Base-by-base conservation (phyloP, 495 filamentous ascomycete genomes). In the Aspergillus affinis region DNA sequence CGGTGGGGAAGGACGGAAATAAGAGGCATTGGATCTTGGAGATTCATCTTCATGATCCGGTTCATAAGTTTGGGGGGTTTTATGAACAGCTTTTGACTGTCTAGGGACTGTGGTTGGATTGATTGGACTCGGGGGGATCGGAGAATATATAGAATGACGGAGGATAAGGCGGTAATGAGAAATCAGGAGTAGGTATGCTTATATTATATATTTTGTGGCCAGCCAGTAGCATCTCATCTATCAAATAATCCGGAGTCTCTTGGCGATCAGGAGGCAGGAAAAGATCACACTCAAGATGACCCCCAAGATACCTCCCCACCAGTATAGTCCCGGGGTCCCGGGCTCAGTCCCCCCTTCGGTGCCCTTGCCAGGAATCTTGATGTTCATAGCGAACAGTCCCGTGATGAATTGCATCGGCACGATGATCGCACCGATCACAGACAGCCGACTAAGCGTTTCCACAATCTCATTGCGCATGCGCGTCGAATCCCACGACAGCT, bases 371-470 rank as follows among this genome's bases (percentile, higher is more conserved):
- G 93, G 93, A 0, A 96, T 87, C n/a, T 60, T 59, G 6, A 97
- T 90, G 74, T 97, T 97, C 93, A 96, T 96, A 9, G 91, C 93
- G 69, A 96, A 96, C 51, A 96, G 77, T 73, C 92, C 90, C 6
- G 87, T 90, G 57, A 96, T 85, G 51, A 96, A 78, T 71, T 97
- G 96, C 64, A 96, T 82, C 13, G 92, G 92, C 26, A 97, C 89
- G 26, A 97, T 81, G 61, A 96, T 88, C 30, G 90, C 91, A 3
- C 89, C 93, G 51, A 96, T 76, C 17, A 96, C 81, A 8, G 92
- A 95, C 64, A 97, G 86, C 72, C 92, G 92, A 70, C 88, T 88
- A 3, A 97, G 82, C 2, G 90, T 86, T 44, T 82, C 78, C 63
- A 91, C 92, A 19, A 87, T 88, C 47, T 79, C 71, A 50, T 89